Conservation (phyloP, 2,329 filamentous ascomycete species). For the Bipolaris cookei region DNA sequence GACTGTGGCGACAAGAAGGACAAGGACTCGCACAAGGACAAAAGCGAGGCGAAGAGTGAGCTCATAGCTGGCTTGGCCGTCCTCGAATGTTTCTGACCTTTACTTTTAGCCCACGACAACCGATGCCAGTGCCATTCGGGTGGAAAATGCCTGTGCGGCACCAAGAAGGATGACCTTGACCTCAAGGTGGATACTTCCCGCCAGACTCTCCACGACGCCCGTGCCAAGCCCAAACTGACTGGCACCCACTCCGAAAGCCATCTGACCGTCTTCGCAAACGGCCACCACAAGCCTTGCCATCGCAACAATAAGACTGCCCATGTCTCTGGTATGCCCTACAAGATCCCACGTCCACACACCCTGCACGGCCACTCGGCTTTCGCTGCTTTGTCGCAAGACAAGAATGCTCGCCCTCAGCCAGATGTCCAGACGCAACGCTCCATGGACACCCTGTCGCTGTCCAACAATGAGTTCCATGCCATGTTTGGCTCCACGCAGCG, state of each 20-base stretch:
- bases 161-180: constrained; percentile 63
- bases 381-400: constrained; percentile 31
- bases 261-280: constrained; percentile 67
- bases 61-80: constrained; percentile 40
- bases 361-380: constrained; percentile 44
- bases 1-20: constrained; percentile 94
- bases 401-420: constrained; percentile 31
- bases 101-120: constrained; percentile 46
- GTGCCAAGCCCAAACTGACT: constrained; percentile 63
- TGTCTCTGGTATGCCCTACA: constrained; percentile 67
- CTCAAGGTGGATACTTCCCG: constrained; percentile 53
- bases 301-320: constrained; percentile 69
- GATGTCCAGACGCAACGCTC: constrained; percentile 38
- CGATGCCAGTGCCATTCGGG: constrained; percentile 64
- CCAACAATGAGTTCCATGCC: constrained; percentile 46
- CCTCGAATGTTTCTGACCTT: constrained; percentile 39
- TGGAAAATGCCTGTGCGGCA: constrained; percentile 65
- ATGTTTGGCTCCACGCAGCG: constrained; percentile 45
- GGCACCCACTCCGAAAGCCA: constrained; percentile 65
- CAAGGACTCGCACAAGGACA: constrained; percentile 58
- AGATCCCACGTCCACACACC: constrained; percentile 59
- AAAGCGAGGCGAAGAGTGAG: constrained; percentile 50
- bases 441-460: constrained; percentile 46
- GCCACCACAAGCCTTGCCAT: constrained; percentile 69
- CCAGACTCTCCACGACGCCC: constrained; percentile 53